Percentiles rank a stretch among this genome's conserved stretches.
Evolutionary conservation across 2,329 filamentous ascomycete species (phyloP).

Genomic region (Alternaria hordeiaustralica): DNA sequence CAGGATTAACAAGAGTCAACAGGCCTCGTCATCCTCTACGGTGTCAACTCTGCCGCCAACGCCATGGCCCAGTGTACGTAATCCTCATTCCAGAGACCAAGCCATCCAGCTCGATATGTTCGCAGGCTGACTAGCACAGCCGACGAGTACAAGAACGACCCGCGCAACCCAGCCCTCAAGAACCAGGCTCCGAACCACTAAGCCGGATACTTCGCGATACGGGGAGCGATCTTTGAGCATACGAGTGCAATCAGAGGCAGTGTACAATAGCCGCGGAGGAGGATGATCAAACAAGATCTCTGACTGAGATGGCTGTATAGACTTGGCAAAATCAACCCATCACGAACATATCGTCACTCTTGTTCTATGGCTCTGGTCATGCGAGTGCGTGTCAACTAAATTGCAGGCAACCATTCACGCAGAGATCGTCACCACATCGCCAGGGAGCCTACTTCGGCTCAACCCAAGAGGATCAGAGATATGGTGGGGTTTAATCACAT

Average conservation of each 20-base stretch:
- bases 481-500: not conserved
- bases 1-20: conserved; percentile 28
- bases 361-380: not conserved
- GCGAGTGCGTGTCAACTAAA: not conserved
- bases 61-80: conserved; percentile 78
- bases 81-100: not conserved
- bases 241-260: conserved; percentile 32
- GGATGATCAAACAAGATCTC: conserved; percentile 16
- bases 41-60: conserved; percentile 83
- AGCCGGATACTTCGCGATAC: conserved; percentile 19
- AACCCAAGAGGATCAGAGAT: not conserved
- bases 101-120: not conserved
- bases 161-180: conserved; percentile 72
- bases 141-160: conserved; percentile 97
- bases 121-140: conserved; percentile 59
- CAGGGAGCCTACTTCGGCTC: not conserved
- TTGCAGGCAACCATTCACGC: not conserved
- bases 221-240: conserved; percentile 15
- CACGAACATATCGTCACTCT: not conserved
- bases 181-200: conserved; percentile 43
- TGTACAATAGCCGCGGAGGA: conserved; percentile 46
- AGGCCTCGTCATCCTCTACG: conserved; percentile 89
- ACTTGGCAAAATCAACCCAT: conserved; percentile 29
- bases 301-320: conserved; percentile 42
- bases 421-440: not conserved